These are phyloP conservation scores for Viridothelium virens DNA, from an alignment of 495 filamentous ascomycete genomes.

Conservation along the genomic window DNA sequence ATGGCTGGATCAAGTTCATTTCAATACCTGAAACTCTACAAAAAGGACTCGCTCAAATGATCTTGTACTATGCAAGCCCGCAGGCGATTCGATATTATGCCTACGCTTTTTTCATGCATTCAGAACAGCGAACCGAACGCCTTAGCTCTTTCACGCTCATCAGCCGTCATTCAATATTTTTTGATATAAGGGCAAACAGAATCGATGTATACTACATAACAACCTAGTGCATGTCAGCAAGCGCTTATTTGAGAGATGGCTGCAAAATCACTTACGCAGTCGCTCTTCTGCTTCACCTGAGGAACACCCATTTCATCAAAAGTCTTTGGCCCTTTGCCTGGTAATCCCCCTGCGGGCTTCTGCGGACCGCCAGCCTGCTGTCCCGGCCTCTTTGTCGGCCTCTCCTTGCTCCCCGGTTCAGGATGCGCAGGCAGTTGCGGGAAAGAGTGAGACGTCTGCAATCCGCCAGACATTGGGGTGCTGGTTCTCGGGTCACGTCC, in stretches of 20 bases:
- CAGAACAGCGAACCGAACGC: not conserved
- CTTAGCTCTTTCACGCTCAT: not conserved
- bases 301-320: constrained; percentile 98
- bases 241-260: constrained; percentile 8
- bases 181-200: not conserved
- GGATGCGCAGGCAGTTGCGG: constrained; percentile 11
- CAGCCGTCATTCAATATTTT: not conserved
- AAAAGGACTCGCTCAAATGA: constrained; percentile 5
- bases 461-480: constrained; percentile 3
- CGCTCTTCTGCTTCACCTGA: constrained; percentile 64
- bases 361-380: constrained; percentile 14
- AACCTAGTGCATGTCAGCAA: constrained; percentile 42
- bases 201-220: constrained; percentile 46
- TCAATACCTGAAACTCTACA: not conserved
- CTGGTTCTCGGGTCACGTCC: not conserved
- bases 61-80: constrained; percentile 1
- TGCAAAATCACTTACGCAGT: constrained; percentile 66
- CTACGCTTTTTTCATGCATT: not conserved
- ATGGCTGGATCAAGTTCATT: not conserved
- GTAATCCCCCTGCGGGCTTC: constrained; percentile 29
- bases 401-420: constrained; percentile 17
- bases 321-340: constrained; percentile 81
- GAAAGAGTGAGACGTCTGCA: not conserved
- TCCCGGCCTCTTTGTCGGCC: constrained; percentile 23
- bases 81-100: constrained; percentile 1